Base-by-base conservation (phyloP, 352 stramenopile species). In the Pythium scleroteichum region DNA sequence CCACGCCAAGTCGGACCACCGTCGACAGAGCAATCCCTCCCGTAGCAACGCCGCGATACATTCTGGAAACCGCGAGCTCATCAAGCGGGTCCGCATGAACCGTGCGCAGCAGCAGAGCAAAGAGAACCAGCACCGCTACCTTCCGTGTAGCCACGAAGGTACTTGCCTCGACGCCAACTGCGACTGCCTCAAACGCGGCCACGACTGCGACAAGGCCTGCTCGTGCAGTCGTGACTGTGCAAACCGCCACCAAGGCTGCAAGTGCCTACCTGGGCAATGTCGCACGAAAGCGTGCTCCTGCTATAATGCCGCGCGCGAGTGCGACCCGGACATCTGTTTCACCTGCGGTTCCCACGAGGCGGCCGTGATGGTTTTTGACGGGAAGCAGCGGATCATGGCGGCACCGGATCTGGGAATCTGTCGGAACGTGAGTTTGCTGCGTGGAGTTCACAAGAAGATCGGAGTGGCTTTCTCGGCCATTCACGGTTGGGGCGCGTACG, bases 261-360 rank as follows among this genome's bases (percentile, higher is more conserved):
- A 78, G 23, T 94, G 84, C 48, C 62, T 48, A 0, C 55, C 71
- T 3, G 82, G 78, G 7, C 77, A 72, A 12, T 94, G 84, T 38
- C 73, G 76, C 17, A 86, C 73, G 13, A 76, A 77, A 26, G 39
- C 56, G 16, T 94, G 84, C 58, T 48, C 79, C 14, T 94, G 84
- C 58, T 88, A 66, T 50, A 64, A n/a, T 17, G 63, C 58, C 40
- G 71, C 64, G 6, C 69, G 80, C 7, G 84, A 94, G 53, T 94
- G 84, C 23, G 78, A 92, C 48, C 84, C 84, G 1, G 82, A 94
- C 49, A 83, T 73, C 47, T 94, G 84, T 42, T 85, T 88, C 38
- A 78, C 64, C 1, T 94, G 84, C 52, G 84, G 84, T 3, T 79
- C 82, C 0, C 76, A 75, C n/a, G 82, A 88, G 12, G 77, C 69